A percentile compares a stretch with the other conserved stretches of the same genome.
phyloP scores from a whole-genome alignment of 2,329 filamentous ascomycete species.

The Mollisiaceae sp. region DNA sequence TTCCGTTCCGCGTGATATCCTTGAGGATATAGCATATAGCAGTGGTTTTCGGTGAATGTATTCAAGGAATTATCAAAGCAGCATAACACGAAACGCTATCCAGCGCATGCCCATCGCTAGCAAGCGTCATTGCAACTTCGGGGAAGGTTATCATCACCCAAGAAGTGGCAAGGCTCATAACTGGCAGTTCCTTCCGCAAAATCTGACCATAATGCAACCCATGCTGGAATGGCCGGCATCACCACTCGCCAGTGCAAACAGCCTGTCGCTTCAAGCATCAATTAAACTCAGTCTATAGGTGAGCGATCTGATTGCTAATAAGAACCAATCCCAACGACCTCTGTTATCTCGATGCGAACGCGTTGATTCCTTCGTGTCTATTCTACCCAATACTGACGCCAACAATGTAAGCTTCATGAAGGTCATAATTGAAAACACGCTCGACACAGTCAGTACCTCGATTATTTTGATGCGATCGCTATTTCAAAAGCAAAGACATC shows the following conservation, averaged over 20 bases:
- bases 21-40: not conserved
- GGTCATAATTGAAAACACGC: conserved; percentile 22
- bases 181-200: conserved; percentile 13
- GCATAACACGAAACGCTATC: conserved; percentile 19
- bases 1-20: not conserved
- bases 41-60: conserved; percentile 20
- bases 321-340: no score
- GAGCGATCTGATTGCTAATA: no score
- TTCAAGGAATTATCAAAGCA: conserved; percentile 17
- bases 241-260: no score
- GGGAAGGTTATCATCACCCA: conserved; percentile 19
- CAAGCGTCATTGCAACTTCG: conserved; percentile 16
- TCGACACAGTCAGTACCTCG: conserved; percentile 19
- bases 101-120: conserved; percentile 16
- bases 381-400: not conserved
- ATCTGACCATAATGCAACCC: conserved; percentile 16
- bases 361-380: not conserved
- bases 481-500: conserved; percentile 16
- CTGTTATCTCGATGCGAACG: no score
- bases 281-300: no score
- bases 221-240: no score
- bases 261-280: no score
- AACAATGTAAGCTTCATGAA: conserved; percentile 22
- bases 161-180: conserved; percentile 18
- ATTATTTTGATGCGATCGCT: conserved; percentile 21